A percentile compares a stretch with the other conserved stretches of the same genome.
phyloP scores from a whole-genome alignment of 108 stramenopile species.

The Mediolabrus comicus region DNA sequence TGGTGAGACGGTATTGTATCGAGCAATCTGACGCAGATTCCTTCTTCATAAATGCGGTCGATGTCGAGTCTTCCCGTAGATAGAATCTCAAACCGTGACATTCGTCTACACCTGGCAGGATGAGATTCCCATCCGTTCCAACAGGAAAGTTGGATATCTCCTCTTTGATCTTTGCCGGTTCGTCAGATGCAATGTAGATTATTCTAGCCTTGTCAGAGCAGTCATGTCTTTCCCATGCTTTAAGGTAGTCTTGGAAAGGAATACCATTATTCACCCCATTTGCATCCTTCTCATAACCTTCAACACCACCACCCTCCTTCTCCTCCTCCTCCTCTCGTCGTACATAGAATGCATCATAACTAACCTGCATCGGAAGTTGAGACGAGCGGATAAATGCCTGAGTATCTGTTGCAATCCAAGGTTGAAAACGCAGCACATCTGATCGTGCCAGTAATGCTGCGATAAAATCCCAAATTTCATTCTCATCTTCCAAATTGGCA shows the following conservation, averaged over 20 bases:
- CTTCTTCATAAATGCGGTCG: not conserved
- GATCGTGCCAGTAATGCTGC: slow-evolving; percentile 1
- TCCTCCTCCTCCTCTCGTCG: not conserved
- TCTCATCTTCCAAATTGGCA: not conserved
- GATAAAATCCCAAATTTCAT: slow-evolving; percentile 2
- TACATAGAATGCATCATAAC: slow-evolving; percentile 4
- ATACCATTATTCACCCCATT: not conserved
- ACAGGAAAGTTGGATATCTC: slow-evolving; percentile 5
- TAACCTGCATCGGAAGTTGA: not conserved
- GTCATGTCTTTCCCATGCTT: not conserved
- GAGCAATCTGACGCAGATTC: not conserved
- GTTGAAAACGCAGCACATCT: not conserved
- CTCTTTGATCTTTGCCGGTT: not conserved
- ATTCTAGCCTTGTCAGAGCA: slow-evolving; percentile 2
- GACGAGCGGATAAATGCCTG: not conserved
- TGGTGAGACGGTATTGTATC: slow-evolving; percentile 2
- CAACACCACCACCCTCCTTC: not conserved
- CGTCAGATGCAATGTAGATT: slow-evolving; percentile 12
- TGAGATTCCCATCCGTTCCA: not conserved
- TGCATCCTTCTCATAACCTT: not conserved
- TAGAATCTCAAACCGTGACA: slow-evolving; percentile 7
- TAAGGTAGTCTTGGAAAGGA: slow-evolving; percentile 13
- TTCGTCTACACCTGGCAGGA: not conserved
- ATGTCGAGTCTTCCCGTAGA: not conserved
- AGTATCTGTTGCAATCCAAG: not conserved